These are phyloP conservation scores for Dictyostelium capitatum DNA, from an alignment of 78 protist species.

Conservation along the genomic window DNA sequence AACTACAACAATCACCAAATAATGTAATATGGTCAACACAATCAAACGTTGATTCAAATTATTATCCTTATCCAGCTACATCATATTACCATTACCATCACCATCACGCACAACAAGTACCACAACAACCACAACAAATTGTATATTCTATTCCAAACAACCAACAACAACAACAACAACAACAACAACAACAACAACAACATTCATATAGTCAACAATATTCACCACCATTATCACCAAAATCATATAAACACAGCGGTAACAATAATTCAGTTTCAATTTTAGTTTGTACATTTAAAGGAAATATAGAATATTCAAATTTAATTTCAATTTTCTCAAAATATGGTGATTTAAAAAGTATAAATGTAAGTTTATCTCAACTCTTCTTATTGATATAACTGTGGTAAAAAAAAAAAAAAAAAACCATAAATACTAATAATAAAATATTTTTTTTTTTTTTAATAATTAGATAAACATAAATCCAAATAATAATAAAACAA, in stretches of 20 bases:
- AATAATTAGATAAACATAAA: conserved; percentile 25
- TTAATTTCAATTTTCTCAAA: conserved; percentile 38
- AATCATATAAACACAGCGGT: background rate
- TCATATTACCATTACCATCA: background rate
- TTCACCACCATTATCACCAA: conserved; percentile 24
- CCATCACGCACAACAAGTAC: background rate
- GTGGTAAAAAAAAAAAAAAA: background rate
- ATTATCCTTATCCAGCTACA: background rate
- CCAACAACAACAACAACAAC: conserved; percentile 1
- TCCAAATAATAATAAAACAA: conserved; percentile 8
- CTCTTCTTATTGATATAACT: no score
- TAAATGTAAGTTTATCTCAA: conserved; percentile 23
- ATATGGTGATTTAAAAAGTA: conserved; percentile 51
- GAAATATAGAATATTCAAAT: conserved; percentile 32
- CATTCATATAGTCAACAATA: background rate
- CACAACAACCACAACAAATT: conserved; percentile 24
- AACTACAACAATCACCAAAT: background rate
- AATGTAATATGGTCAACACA: background rate
- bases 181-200: background rate
- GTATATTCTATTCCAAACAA: background rate
- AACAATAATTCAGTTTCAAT: conserved; percentile 13
- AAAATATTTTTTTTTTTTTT: background rate
- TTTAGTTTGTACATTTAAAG: conserved; percentile 40
- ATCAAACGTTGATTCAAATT: background rate
- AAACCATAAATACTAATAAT: no score